phyloP scores from a whole-genome alignment of 441 rosid species.

The Populus hybrid region DNA sequence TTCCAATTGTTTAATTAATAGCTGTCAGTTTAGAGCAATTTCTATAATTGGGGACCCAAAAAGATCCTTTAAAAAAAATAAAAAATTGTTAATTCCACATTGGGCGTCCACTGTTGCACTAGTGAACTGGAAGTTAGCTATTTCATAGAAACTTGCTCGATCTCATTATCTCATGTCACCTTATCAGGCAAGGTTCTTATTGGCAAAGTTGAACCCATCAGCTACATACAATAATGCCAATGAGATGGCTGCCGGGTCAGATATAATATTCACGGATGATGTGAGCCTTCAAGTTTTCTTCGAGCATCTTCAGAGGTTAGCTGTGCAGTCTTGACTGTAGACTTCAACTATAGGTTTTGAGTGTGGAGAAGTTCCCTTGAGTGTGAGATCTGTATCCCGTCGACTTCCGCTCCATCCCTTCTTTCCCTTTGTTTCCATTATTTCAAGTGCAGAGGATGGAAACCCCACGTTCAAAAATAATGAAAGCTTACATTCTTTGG shows the following conservation, averaged over 20 bases:
- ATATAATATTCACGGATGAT: conserved; percentile 89
- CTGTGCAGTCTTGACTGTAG: conserved; percentile 79
- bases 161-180: conserved; percentile 4
- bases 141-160: not conserved
- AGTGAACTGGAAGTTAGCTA: not conserved
- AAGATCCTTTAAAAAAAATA: rapidly evolving
- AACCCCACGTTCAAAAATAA: conserved; percentile 29
- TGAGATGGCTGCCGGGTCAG: conserved; percentile 86
- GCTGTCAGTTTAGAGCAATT: not conserved
- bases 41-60: not conserved
- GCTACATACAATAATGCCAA: conserved; percentile 85
- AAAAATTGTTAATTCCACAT: not conserved
- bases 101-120: not conserved
- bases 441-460: conserved; percentile 13
- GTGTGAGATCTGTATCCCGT: conserved; percentile 26
- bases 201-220: conserved; percentile 98
- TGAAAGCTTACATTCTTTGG: conserved; percentile 27
- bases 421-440: not conserved
- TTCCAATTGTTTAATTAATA: not conserved
- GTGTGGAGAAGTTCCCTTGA: conserved; percentile 6
- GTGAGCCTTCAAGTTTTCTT: conserved; percentile 95
- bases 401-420: conserved; percentile 9
- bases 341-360: conserved; percentile 3
- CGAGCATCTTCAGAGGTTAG: conserved; percentile 96
- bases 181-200: conserved; percentile 87